phyloP scores from a whole-genome alignment of 2,329 filamentous ascomycete species.

The Lecanicillium sp. region DNA sequence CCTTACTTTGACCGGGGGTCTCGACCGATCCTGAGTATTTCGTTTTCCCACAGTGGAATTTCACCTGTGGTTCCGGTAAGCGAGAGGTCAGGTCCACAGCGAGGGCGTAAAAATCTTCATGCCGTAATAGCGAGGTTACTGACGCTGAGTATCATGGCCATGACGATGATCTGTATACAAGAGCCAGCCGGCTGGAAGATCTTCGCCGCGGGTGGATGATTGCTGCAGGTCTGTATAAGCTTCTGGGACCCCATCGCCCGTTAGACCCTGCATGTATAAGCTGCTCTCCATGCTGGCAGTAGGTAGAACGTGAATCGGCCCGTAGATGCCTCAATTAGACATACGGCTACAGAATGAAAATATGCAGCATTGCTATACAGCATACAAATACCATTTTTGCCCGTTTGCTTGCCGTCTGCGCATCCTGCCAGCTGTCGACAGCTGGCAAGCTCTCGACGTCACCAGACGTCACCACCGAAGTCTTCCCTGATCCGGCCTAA shows the following conservation, averaged over 20 bases:
- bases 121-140: neutral
- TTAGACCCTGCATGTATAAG: neutral
- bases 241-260: neutral
- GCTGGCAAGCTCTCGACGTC: neutral
- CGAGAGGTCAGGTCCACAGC: conserved; percentile 8
- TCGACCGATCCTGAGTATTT: conserved; percentile 9
- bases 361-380: no score
- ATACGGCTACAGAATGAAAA: no score
- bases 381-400: neutral
- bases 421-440: conserved; percentile 1
- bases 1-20: conserved; percentile 19
- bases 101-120: neutral
- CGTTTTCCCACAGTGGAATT: conserved; percentile 4
- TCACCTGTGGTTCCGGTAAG: conserved; percentile 8
- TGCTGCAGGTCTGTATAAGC: neutral
- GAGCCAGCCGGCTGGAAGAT: conserved; percentile 4
- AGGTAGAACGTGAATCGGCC: no score
- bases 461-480: no score
- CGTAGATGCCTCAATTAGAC: no score
- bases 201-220: no score
- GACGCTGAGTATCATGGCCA: neutral
- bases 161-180: conserved; percentile 1
- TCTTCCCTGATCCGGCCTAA: no score
- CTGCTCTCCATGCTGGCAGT: neutral
- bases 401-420: neutral